Base-by-base conservation (phyloP, 2,329 filamentous ascomycete species). In the Aspergillus melleus region DNA sequence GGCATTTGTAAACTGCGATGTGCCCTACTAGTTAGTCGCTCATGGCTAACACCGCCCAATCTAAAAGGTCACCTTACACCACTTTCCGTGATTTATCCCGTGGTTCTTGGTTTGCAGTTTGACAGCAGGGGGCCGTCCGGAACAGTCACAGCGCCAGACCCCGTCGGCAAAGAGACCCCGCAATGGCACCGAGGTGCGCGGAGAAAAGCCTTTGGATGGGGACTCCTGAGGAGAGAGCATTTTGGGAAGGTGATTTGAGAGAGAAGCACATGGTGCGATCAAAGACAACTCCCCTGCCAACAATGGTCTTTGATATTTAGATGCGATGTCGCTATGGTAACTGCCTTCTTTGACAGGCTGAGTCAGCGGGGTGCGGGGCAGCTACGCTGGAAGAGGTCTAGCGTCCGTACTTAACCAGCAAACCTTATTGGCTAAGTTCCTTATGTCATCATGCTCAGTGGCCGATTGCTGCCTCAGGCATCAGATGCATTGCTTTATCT, bases 21-120 rank as follows among this genome's bases (percentile, higher is more conserved):
- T 24, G 20, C 19, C 50, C 62, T 59, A 64, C 46, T 42, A 14
- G 14, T 47, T 29, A 19, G n/a, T 32, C 20, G 11, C n/a, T 29
- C 32, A 16, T 47, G 5, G n/a, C 8, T 49, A 22, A 5, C 12
- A 10, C 30, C 32, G 22, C 8, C 22, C 36, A 11, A 39, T 14
- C 14, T 9, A 19, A 47, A 12, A 24, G 16, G 9, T 20, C 14
- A 9, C 70, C 74, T 53, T 73, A 80, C 79, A 86, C 79, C 80
- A 84, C 65, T 79, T 74, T 11, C 84, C 84, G 60, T 85, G 77
- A 64, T 88, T 88, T 49, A 72, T 72, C 11, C 81, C 80, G 30
- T 81, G 79, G 61, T 87, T 88, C 69, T 84, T 86, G 1, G 82
- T 81, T 65, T 85, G 79, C 61, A 85, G 82, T 55, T 81, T 82